Conservation (phyloP, 306 rosid species). For the Canavalia gladiata region DNA sequence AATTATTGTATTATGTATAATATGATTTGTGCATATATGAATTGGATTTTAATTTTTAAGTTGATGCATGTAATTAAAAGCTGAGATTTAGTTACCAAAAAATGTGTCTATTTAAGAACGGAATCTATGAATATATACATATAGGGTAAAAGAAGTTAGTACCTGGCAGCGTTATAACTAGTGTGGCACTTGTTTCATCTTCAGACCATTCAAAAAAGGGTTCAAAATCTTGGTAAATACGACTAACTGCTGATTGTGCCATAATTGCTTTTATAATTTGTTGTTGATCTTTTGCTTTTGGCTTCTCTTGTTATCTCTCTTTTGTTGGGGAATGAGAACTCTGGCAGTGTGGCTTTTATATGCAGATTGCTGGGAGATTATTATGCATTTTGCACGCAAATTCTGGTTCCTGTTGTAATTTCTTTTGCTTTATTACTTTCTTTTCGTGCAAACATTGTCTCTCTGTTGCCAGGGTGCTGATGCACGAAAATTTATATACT, state of each 20-base stretch:
- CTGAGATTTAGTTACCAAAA: neutral
- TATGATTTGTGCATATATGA: neutral
- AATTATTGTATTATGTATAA: too few species aligned
- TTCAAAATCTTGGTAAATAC: slow-evolving; percentile 52
- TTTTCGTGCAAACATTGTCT: slow-evolving; percentile 55
- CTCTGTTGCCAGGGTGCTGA: neutral
- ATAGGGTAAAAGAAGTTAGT: neutral
- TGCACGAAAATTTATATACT: slow-evolving; percentile 52
- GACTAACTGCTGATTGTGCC: slow-evolving; percentile 40
- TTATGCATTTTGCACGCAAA: slow-evolving; percentile 15
- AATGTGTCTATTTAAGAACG: neutral
- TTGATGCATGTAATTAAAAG: neutral
- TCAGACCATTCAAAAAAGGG: slow-evolving; percentile 57
- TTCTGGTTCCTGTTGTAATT: slow-evolving; percentile 7
- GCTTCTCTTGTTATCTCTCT: neutral
- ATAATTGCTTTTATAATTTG: neutral
- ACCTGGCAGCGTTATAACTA: slow-evolving; percentile 69
- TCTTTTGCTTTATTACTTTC: slow-evolving; percentile 55
- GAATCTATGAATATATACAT: too few species aligned
- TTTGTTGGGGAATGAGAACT: slow-evolving; percentile 37
- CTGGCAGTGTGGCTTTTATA: slow-evolving; percentile 47
- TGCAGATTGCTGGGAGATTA: neutral
- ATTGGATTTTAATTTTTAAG: neutral
- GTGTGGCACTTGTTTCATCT: slow-evolving; percentile 52
- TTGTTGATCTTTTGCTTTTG: slow-evolving; percentile 17